Percentiles rank a stretch among this genome's conserved stretches.
phyloP scores from a whole-genome alignment of 2,329 filamentous ascomycete species.

The Cladosporium oxysporum region DNA sequence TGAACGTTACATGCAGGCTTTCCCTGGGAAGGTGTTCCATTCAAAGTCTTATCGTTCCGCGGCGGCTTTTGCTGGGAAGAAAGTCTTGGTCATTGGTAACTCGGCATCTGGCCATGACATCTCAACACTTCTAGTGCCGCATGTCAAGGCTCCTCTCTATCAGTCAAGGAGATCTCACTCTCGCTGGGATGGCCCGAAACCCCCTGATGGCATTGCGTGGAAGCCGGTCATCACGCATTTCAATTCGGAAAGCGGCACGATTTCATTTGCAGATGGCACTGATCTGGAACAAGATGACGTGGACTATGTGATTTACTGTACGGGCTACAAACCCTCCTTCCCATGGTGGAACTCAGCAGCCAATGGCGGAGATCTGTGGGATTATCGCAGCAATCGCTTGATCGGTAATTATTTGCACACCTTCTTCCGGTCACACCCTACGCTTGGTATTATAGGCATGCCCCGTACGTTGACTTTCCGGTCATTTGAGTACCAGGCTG shows the following conservation, averaged over 20 bases:
- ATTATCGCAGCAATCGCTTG: conserved; percentile 51
- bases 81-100: conserved; percentile 35
- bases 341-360: conserved; percentile 52
- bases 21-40: conserved; percentile 47
- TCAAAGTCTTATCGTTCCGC: conserved; percentile 44
- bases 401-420: conserved; percentile 54
- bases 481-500: conserved; percentile 59
- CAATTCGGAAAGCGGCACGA: conserved; percentile 23
- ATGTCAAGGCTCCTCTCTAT: conserved; percentile 47
- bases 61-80: conserved; percentile 22
- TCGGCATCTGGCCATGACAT: conserved; percentile 39
- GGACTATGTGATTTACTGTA: conserved; percentile 38
- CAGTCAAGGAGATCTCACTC: conserved; percentile 54
- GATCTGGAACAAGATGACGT: conserved; percentile 27
- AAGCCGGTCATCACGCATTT: conserved; percentile 55
- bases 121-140: conserved; percentile 30
- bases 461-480: conserved; percentile 56
- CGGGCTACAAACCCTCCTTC: conserved; percentile 45
- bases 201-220: conserved; percentile 54
- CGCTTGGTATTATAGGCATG: conserved; percentile 55
- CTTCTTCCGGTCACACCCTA: conserved; percentile 52
- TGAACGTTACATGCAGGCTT: conserved; percentile 58
- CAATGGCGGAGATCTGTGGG: conserved; percentile 50
- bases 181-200: conserved; percentile 53
- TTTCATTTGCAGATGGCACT: conserved; percentile 35